A percentile compares a stretch with the other conserved stretches of the same genome.
phyloP scores from a whole-genome alignment of 768 basidiomycete genomes.

The Mycena rosella region DNA sequence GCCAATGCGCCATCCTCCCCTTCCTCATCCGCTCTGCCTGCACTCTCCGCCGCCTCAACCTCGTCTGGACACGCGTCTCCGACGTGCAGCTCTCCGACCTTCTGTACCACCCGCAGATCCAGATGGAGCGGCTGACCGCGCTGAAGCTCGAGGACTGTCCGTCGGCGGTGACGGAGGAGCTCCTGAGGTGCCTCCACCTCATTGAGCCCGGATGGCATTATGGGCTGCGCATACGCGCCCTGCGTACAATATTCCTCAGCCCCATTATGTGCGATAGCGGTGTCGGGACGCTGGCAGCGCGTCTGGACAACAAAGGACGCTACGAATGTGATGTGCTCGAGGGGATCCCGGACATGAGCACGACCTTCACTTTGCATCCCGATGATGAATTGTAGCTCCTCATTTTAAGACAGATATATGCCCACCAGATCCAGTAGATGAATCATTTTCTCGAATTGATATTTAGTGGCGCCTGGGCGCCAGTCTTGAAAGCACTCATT shows the following conservation, averaged over 20 bases:
- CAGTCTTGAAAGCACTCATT: too few species aligned
- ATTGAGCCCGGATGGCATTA: not conserved
- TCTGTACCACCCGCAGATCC: not conserved
- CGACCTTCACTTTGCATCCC: not conserved
- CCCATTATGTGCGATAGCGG: not conserved
- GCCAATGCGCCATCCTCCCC: not conserved
- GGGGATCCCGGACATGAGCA: conserved; percentile 1
- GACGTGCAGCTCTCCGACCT: not conserved
- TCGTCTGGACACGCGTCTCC: not conserved
- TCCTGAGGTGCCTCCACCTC: too few species aligned
- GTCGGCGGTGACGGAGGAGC: not conserved
- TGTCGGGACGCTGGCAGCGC: not conserved
- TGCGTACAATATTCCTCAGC: not conserved
- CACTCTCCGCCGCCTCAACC: not conserved
- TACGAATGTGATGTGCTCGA: not conserved
- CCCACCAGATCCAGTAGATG: too few species aligned
- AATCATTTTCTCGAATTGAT: too few species aligned
- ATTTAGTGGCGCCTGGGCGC: too few species aligned
- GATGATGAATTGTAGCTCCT: too few species aligned
- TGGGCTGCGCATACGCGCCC: not conserved
- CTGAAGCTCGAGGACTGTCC: conserved; percentile 3
- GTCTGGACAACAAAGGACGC: not conserved
- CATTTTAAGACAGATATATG: too few species aligned
- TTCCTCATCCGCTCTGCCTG: conserved; percentile 1
- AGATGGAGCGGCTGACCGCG: not conserved